Evolutionary conservation across 805 yeast species (phyloP).

Genomic region (Myxozyma sirexii): DNA sequence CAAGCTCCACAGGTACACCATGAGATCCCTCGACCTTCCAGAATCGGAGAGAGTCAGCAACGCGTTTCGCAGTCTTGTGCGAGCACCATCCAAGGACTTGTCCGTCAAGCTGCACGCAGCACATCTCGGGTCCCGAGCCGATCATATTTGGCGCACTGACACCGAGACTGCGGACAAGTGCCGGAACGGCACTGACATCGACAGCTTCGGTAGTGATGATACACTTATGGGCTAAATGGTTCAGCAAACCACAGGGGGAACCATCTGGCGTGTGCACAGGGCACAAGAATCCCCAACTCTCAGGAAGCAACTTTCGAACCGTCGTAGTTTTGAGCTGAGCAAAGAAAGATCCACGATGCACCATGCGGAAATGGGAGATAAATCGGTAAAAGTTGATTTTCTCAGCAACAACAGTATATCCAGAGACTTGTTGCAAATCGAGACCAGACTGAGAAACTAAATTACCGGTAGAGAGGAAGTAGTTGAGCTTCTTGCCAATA

Average conservation of each 20-base stretch:
- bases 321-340: slow-evolving; percentile 97
- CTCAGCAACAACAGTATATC: slow-evolving; percentile 98
- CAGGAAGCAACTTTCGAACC: slow-evolving; percentile 93
- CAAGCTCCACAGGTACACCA: slow-evolving; percentile 82
- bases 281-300: slow-evolving; percentile 98
- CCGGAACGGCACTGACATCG: slow-evolving; percentile 74
- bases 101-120: slow-evolving; percentile 95
- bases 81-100: slow-evolving; percentile 91
- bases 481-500: slow-evolving; percentile 91
- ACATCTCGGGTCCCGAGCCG: slow-evolving; percentile 83
- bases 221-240: slow-evolving; percentile 96
- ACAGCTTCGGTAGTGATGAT: slow-evolving; percentile 73
- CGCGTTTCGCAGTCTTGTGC: slow-evolving; percentile 80
- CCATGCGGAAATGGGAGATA: slow-evolving; percentile 98
- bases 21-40: slow-evolving; percentile 87
- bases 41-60: slow-evolving; percentile 86
- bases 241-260: slow-evolving; percentile 96
- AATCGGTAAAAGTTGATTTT: slow-evolving; percentile 96
- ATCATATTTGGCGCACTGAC: slow-evolving; percentile 76
- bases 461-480: slow-evolving; percentile 95
- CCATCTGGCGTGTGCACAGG: slow-evolving; percentile 99
- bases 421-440: slow-evolving; percentile 96
- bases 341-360: slow-evolving; percentile 98
- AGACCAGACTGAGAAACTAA: slow-evolving; percentile 95
- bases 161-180: slow-evolving; percentile 69